Conservation (phyloP, 1,139 yeast genomes). For the Saccharomycopsis hybrid region DNA sequence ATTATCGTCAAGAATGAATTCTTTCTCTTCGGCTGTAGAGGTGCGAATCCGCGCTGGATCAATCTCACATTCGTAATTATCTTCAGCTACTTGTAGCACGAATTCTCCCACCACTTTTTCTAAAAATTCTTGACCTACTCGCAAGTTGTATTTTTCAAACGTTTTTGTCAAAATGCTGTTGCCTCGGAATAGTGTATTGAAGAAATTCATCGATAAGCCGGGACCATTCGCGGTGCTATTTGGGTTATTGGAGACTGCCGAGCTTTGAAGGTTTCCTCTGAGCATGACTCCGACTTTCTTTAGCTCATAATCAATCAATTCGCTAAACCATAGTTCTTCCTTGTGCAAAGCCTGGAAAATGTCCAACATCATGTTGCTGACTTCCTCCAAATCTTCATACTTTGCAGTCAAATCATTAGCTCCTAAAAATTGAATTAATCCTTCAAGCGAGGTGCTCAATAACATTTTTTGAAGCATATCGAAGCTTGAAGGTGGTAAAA, state of each 20-base stretch:
- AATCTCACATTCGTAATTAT: conserved; percentile 58
- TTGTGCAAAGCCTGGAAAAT: conserved; percentile 57
- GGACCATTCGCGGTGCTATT: conserved; percentile 23
- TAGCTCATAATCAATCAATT: conserved; percentile 61
- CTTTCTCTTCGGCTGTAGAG: conserved; percentile 33
- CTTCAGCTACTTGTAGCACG: conserved; percentile 47
- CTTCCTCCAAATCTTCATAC: conserved; percentile 46
- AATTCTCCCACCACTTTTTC: conserved; percentile 68
- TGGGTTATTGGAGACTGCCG: too few relatives aligned
- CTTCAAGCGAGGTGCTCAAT: conserved; percentile 44
- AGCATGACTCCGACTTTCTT: conserved; percentile 38
- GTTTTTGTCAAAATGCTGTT: conserved; percentile 77
- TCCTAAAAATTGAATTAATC: conserved; percentile 41
- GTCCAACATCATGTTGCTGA: conserved; percentile 51
- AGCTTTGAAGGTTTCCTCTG: conserved; percentile 22
- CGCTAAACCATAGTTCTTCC: conserved; percentile 64
- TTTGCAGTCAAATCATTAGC: conserved; percentile 30
- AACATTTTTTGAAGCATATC: conserved; percentile 56
- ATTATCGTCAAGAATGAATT: conserved; percentile 42
- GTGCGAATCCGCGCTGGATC: conserved; percentile 54
- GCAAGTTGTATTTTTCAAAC: conserved; percentile 65
- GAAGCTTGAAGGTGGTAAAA: conserved; percentile 54
- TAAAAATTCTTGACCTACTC: conserved; percentile 75
- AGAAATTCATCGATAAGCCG: conserved; percentile 32
- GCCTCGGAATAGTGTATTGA: conserved; percentile 79